Base-by-base conservation (phyloP, 345 rosid genomes). In the Diplotaxis tenuifolia region DNA sequence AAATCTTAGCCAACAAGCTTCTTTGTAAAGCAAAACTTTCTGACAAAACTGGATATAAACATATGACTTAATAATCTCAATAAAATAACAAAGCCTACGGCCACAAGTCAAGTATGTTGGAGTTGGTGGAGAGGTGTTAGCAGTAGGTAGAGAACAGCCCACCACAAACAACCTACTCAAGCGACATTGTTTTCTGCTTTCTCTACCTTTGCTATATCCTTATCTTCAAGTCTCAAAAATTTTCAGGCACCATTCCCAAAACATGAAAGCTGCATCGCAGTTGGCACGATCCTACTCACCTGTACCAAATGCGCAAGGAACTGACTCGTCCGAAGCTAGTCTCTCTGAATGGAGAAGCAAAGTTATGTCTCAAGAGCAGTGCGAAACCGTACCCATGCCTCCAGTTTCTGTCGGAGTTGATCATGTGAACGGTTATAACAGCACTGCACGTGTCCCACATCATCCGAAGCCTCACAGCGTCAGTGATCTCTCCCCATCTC, bases 401-500 rank as follows among this genome's bases (percentile, higher is more conserved):
- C 32, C 18, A 15, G 67, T 83, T 2, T 77, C 88, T 20, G 71
- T 84, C 42, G 56, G 56, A 52, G n/a, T 52, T 5, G 57, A 52
- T 20, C 57, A 52, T 52, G 83, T 87, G 2, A 89, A 89, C 77
- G 93, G 89, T 7, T 79, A 77, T 71, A 49, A 63, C 82, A 50
- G 23, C 56, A 68, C 86, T 18, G 54, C 21, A 3, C 54, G 23
- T 15, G 16, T 58, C 54, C 32, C 84, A 4, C 53, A 14, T 65
- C 61, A 36, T 18, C 83, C 71, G 16, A 85, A 87, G 79, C 83
- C 96, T 31, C 74, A 90, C 1, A 80, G 84, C 0, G 88, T 85
- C 14, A 80, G 86, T 0, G 98, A 95, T 73, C 86, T 95, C 0
- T 83, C 96, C 0, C 98, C 92, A 3, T 87, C 96, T 11, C 96